A percentile compares a stretch with the other conserved stretches of the same genome.
Evolutionary conservation across 345 rosid species (phyloP).

Genomic region (Stellera chamaejasme): DNA sequence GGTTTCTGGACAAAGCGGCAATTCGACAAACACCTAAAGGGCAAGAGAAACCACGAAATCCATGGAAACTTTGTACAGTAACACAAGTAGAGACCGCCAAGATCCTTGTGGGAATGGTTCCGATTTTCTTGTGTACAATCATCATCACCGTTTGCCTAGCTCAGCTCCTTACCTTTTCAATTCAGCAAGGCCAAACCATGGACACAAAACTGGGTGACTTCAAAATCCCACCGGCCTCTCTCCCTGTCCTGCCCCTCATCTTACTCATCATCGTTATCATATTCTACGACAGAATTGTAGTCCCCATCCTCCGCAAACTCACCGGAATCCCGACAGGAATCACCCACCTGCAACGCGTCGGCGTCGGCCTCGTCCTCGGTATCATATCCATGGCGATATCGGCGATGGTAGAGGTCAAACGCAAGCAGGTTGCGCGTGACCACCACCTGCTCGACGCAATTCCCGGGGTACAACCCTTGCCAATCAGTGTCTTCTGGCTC

Average conservation of each 20-base stretch:
- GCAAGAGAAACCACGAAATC: constrained; percentile 17
- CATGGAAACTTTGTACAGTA: constrained; percentile 53
- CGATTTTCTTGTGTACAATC: constrained; percentile 45
- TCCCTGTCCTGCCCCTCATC: constrained; percentile 33
- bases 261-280: constrained; percentile 31
- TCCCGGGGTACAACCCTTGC: constrained; percentile 29
- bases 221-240: constrained; percentile 37
- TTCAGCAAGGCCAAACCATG: constrained; percentile 42
- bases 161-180: constrained; percentile 43
- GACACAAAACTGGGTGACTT: constrained; percentile 27
- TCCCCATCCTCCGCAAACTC: constrained; percentile 28
- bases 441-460: constrained; percentile 35
- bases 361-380: constrained; percentile 39
- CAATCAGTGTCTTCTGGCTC: constrained; percentile 42
- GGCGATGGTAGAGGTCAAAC: constrained; percentile 33
- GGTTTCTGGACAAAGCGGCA: constrained; percentile 55
- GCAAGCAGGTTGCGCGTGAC: constrained; percentile 32
- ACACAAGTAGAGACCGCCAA: constrained; percentile 57
- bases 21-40: constrained; percentile 15
- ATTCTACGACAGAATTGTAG: constrained; percentile 30
- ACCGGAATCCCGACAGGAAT: constrained; percentile 38
- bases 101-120: constrained; percentile 31
- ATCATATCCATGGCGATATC: constrained; percentile 34
- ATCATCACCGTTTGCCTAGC: constrained; percentile 39
- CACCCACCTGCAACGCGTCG: constrained; percentile 46